Evolutionary conservation across 768 basidiomycete species (phyloP).

Genomic region (Trametes sanguinea): DNA sequence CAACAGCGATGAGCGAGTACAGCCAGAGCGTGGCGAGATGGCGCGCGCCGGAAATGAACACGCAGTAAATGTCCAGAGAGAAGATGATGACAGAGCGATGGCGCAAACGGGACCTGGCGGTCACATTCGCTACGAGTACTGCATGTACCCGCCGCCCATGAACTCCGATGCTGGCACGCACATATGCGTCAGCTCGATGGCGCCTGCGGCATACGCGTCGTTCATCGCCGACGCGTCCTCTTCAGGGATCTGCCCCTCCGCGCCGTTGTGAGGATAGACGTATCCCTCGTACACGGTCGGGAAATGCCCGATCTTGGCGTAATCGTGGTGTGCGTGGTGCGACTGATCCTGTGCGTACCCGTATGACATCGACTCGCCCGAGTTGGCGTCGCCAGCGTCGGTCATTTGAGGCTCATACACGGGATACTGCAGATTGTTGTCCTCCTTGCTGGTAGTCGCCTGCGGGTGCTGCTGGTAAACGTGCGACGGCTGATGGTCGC

Average conservation of each 20-base stretch:
- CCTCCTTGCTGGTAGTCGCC: not conserved
- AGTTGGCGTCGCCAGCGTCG: not conserved
- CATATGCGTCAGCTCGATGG: constrained; percentile 26
- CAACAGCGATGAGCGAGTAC: not conserved
- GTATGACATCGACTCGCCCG: not conserved
- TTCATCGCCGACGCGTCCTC: constrained; percentile 7
- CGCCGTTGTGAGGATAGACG: constrained; percentile 4
- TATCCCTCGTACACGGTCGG: constrained; percentile 22
- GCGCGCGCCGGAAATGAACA: not conserved
- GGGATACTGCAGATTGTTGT: constrained; percentile 11
- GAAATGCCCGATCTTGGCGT: constrained; percentile 14
- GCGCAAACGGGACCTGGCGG: not conserved
- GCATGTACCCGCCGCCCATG: constrained; percentile 23
- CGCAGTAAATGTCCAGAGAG: not conserved
- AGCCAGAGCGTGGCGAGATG: not conserved
- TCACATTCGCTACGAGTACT: constrained; percentile 14
- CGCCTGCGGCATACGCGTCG: constrained; percentile 21
- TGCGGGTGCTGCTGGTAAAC: not conserved
- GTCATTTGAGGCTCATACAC: not conserved
- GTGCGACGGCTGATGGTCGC: constrained; percentile 8
- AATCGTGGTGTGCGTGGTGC: constrained; percentile 4
- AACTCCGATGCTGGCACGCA: constrained; percentile 25
- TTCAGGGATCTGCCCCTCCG: not conserved
- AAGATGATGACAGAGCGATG: not conserved
- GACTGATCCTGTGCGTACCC: constrained; percentile 15